Evolutionary conservation across 179 eudicot species (phyloP).

Genomic region (Nepenthes alata): DNA sequence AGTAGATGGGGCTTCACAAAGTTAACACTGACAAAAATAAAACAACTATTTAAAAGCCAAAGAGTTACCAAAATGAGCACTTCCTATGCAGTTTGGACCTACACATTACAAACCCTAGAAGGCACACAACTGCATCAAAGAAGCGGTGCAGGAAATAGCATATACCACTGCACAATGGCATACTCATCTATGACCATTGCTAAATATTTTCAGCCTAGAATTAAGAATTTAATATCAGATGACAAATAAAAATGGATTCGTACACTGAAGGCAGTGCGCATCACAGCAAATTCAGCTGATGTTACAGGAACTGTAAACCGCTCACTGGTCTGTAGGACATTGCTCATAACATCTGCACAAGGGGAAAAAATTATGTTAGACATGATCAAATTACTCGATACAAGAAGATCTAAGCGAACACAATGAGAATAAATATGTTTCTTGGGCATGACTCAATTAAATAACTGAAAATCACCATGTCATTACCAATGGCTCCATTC

Average conservation of each 20-base stretch:
- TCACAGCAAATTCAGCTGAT: slow-evolving; percentile 79
- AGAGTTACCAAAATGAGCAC: background rate
- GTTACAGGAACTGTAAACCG: slow-evolving; percentile 60
- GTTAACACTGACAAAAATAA: background rate
- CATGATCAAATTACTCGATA: background rate
- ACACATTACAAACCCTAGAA: too few relatives aligned
- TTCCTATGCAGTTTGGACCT: too few relatives aligned
- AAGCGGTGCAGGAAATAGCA: too few relatives aligned
- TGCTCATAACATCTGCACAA: slow-evolving; percentile 62
- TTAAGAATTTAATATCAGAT: background rate
- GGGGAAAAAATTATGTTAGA: background rate
- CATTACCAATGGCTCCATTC: too few relatives aligned
- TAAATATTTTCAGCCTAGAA: background rate
- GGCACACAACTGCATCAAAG: too few relatives aligned
- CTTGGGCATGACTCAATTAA: too few relatives aligned
- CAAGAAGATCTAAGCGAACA: background rate
- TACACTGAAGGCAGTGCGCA: slow-evolving; percentile 84
- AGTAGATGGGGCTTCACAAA: too few relatives aligned
- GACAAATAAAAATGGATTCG: slow-evolving; percentile 9
- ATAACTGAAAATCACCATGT: too few relatives aligned
- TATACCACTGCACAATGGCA: background rate
- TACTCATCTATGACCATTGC: background rate
- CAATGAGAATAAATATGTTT: too few relatives aligned
- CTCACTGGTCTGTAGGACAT: slow-evolving; percentile 44
- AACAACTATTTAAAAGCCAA: background rate